Percentiles rank a stretch among this genome's conserved stretches.
phyloP scores from a whole-genome alignment of 164 flowering plant species.

The Umbellularia californica region DNA sequence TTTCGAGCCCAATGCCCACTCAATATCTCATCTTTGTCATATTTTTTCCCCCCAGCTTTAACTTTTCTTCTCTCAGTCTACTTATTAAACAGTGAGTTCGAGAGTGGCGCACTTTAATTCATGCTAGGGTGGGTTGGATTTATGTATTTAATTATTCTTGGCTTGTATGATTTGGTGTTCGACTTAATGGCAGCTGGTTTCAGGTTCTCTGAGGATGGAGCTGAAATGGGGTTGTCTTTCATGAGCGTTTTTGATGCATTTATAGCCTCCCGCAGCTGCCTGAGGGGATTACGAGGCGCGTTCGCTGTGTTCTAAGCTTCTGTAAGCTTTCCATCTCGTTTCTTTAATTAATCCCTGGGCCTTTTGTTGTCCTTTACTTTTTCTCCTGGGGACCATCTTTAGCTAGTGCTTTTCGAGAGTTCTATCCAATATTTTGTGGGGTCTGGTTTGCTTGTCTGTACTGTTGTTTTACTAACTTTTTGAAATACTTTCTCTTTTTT shows the following conservation, averaged over 20 bases:
- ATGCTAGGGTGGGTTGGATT: not conserved
- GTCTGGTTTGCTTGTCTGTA: not conserved
- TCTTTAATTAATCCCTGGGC: not conserved
- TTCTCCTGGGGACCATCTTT: not conserved
- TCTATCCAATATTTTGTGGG: not conserved
- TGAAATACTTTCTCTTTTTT: not conserved
- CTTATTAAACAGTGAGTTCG: not conserved
- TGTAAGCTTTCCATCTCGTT: not conserved
- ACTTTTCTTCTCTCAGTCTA: not conserved
- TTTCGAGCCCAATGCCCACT: conserved; percentile 13
- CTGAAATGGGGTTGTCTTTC: not conserved
- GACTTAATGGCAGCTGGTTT: not conserved
- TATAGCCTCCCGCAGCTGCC: not conserved
- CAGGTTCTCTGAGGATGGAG: not conserved
- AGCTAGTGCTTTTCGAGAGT: not conserved
- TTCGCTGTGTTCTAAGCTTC: not conserved
- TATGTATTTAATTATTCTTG: not conserved
- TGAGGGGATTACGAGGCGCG: not conserved
- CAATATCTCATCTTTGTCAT: not conserved
- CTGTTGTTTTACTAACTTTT: too few relatives aligned
- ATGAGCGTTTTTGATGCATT: conserved; percentile 4
- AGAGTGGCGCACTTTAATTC: not conserved
- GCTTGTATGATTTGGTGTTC: not conserved
- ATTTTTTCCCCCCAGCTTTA: not conserved
- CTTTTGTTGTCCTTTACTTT: not conserved